These are phyloP conservation scores for Prunus campanulata DNA, from an alignment of 306 rosid species.

Conservation along the genomic window DNA sequence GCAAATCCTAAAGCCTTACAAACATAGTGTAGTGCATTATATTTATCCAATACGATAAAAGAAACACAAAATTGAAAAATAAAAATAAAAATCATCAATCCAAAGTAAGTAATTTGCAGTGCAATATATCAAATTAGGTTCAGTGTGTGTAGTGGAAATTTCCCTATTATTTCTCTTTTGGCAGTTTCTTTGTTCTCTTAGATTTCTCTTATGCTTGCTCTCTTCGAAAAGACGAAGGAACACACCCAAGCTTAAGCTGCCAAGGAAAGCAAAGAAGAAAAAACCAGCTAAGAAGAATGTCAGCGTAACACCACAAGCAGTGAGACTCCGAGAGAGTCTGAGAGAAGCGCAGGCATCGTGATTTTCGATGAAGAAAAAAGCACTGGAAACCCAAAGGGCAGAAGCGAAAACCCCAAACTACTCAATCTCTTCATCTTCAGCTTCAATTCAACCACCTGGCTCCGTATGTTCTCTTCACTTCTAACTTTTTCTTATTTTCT, in stretches of 20 bases:
- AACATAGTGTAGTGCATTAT: too few species aligned
- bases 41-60: too few species aligned
- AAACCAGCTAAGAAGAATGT: not conserved
- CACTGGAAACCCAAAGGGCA: not conserved
- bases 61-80: too few species aligned
- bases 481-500: not conserved
- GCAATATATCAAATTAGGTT: too few species aligned
- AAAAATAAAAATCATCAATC: too few species aligned
- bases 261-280: not conserved
- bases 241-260: not conserved
- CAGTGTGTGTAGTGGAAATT: too few species aligned
- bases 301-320: not conserved
- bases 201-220: too few species aligned
- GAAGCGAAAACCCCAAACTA: not conserved
- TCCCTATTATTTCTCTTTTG: too few species aligned
- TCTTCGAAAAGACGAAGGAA: not conserved
- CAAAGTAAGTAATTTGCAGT: too few species aligned
- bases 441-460: conserved; percentile 14
- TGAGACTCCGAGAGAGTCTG: not conserved
- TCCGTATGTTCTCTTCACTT: conserved; percentile 1
- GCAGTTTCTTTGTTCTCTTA: too few species aligned
- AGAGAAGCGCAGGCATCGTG: not conserved
- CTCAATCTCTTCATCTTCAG: conserved; percentile 1
- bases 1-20: too few species aligned
- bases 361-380: conserved; percentile 13